Percentiles rank a stretch among this genome's conserved stretches.
Conservation (phyloP, 345 rosid genomes). For the Eucalyptus curtisii region DNA sequence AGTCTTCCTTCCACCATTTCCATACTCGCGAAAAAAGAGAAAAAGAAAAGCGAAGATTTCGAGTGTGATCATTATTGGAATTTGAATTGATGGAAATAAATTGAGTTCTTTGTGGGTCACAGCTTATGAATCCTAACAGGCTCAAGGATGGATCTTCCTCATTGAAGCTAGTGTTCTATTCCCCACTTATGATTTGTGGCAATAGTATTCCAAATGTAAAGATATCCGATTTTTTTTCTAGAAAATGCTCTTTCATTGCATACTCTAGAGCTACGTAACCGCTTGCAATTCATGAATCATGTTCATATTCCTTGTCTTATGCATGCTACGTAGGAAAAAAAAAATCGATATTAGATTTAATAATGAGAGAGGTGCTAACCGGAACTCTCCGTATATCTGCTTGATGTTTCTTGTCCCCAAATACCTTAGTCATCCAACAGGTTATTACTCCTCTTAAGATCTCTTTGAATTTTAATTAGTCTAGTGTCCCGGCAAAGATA, state of each 20-base stretch:
- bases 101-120: not conserved
- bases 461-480: too few relatives aligned
- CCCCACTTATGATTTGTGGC: conserved; percentile 27
- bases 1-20: conserved; percentile 1
- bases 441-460: too few relatives aligned
- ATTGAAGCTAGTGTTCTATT: conserved; percentile 9
- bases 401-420: too few relatives aligned
- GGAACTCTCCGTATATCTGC: too few relatives aligned
- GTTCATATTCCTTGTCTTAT: too few relatives aligned
- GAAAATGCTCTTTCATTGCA: conserved; percentile 9
- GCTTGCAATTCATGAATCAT: too few relatives aligned
- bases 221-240: conserved; percentile 19
- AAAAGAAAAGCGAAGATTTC: not conserved
- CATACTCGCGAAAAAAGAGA: not conserved
- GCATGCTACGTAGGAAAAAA: too few relatives aligned
- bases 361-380: too few relatives aligned
- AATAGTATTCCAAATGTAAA: conserved; percentile 23
- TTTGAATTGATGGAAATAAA: not conserved
- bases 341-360: too few relatives aligned
- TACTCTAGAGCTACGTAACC: too few relatives aligned
- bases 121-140: conserved; percentile 17
- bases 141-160: conserved; percentile 1
- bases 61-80: not conserved
- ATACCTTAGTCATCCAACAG: too few relatives aligned
- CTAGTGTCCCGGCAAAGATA: too few relatives aligned